These are phyloP conservation scores for Melaleuca alternifolia DNA, from an alignment of 345 rosid genomes.

Conservation along the genomic window DNA sequence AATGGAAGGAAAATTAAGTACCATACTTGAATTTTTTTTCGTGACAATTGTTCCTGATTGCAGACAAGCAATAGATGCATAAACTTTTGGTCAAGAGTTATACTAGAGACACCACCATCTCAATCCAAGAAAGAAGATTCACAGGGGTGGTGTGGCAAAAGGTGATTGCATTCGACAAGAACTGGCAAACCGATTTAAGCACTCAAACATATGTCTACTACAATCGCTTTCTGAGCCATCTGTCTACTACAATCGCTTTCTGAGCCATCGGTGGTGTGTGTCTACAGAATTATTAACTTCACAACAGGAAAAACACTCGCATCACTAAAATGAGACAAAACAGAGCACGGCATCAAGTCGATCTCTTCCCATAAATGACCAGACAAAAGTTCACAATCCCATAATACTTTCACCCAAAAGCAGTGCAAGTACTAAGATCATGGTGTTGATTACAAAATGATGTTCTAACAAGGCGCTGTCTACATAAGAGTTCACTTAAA, in stretches of 20 bases:
- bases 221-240: too few species aligned
- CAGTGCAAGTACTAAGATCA: not conserved
- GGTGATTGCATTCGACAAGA: not conserved
- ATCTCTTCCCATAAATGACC: not conserved
- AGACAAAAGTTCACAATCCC: not conserved
- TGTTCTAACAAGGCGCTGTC: not conserved
- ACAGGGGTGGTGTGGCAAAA: not conserved
- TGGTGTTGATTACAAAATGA: not conserved
- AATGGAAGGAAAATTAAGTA: not conserved
- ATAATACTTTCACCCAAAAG: not conserved
- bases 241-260: not conserved
- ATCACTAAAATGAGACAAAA: not conserved
- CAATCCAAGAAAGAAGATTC: not conserved
- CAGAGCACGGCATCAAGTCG: not conserved
- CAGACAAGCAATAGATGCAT: not conserved
- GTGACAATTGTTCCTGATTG: not conserved
- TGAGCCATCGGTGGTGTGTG: not conserved
- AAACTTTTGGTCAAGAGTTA: not conserved
- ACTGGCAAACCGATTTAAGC: not conserved
- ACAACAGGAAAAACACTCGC: not conserved
- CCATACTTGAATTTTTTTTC: not conserved
- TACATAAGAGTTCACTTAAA: not conserved
- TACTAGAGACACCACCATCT: not conserved
- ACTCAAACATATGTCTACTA: too few species aligned
- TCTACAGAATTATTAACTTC: not conserved